Evolutionary conservation across 257 asterid genomes (phyloP).

Genomic region (Handroanthus guayacan): DNA sequence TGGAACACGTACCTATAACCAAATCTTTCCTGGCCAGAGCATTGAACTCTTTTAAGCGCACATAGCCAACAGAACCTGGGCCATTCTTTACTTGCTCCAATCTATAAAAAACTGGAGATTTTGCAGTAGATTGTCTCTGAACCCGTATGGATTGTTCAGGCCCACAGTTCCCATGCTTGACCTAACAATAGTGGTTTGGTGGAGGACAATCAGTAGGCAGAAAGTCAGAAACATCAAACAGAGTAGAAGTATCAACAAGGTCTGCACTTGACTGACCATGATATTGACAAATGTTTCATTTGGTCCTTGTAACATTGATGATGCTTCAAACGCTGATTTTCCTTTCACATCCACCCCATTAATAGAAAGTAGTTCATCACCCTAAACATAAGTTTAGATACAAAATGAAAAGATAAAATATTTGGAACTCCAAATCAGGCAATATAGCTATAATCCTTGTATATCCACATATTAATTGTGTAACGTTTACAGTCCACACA

Average conservation of each 20-base stretch:
- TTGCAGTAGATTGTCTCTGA: conserved; percentile 91
- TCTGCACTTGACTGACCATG: conserved; percentile 55
- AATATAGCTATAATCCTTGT: conserved; percentile 14
- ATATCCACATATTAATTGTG: conserved; percentile 2
- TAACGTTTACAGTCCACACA: neutral
- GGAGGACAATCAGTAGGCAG: conserved; percentile 33
- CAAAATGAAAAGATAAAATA: conserved; percentile 17
- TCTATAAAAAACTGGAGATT: conserved; percentile 89
- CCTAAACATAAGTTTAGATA: conserved; percentile 54
- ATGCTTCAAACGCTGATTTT: conserved; percentile 93
- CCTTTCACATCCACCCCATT: conserved; percentile 88
- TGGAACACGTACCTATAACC: conserved; percentile 69
- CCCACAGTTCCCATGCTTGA: conserved; percentile 97
- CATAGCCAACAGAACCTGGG: conserved; percentile 78
- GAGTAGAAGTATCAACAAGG: conserved; percentile 30
- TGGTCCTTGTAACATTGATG: conserved; percentile 91
- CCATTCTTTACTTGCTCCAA: conserved; percentile 75
- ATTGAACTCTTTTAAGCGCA: conserved; percentile 96
- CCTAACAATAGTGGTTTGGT: conserved; percentile 53
- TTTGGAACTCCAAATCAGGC: conserved; percentile 20
- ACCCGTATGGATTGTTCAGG: conserved; percentile 73
- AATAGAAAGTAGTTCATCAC: conserved; percentile 84
- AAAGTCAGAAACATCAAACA: conserved; percentile 35
- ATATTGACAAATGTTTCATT: conserved; percentile 81
- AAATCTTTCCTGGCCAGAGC: conserved; percentile 96